Percentiles rank a stretch among this genome's conserved stretches.
These are phyloP conservation scores for Fusarium decemcellulare DNA, from an alignment of 2,329 filamentous ascomycete genomes.

Conservation along the genomic window DNA sequence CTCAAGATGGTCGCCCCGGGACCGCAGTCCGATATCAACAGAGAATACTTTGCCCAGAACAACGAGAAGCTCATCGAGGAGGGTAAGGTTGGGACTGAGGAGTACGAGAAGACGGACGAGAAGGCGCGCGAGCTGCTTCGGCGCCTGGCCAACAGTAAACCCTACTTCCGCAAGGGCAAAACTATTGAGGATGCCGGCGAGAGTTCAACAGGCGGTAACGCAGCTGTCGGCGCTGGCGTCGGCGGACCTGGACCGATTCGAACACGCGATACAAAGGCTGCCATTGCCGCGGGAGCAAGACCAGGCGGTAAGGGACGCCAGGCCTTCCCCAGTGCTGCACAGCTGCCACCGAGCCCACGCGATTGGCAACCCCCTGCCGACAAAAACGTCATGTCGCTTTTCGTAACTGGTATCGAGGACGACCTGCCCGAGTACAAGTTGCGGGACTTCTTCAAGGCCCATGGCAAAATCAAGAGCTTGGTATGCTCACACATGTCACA, in stretches of 20 bases:
- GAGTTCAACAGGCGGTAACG: constrained; percentile 60
- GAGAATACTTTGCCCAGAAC: constrained; percentile 98
- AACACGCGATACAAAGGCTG: constrained; percentile 75
- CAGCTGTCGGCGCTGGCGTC: constrained; percentile 67
- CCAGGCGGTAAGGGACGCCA: constrained; percentile 63
- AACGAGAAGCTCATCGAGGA: constrained; percentile 97
- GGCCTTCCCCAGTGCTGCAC: constrained; percentile 78
- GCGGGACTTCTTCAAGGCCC: constrained; percentile 89
- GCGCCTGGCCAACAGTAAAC: constrained; percentile 90
- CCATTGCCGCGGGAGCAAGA: constrained; percentile 63
- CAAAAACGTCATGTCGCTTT: constrained; percentile 90
- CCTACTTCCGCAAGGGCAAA: constrained; percentile 92
- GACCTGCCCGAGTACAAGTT: constrained; percentile 94
- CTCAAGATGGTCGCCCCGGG: constrained; percentile 98
- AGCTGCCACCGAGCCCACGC: constrained; percentile 83
- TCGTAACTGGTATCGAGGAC: constrained; percentile 95
- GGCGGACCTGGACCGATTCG: constrained; percentile 84
- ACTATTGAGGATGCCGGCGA: constrained; percentile 71
- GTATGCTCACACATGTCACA: constrained; percentile 98
- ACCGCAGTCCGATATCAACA: constrained; percentile 91
- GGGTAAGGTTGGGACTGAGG: constrained; percentile 86
- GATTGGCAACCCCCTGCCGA: constrained; percentile 91
- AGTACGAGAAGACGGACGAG: constrained; percentile 97
- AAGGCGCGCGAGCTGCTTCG: constrained; percentile 92
- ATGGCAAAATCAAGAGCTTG: constrained; percentile 91